These are phyloP conservation scores for Colletotrichum lini DNA, from an alignment of 2,329 filamentous ascomycete species.

Conservation along the genomic window DNA sequence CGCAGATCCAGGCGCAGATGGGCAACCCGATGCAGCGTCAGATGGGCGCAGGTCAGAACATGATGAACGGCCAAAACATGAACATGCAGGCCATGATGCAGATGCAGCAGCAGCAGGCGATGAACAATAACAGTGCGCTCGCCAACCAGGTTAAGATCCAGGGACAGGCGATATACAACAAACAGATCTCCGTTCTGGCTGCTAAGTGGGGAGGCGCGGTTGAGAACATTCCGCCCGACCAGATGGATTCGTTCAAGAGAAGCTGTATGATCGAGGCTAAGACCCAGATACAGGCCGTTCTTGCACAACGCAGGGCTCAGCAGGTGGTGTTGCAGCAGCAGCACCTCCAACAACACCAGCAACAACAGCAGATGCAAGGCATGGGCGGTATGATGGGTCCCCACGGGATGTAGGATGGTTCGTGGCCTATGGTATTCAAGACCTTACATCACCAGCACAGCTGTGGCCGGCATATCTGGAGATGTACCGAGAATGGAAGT, in stretches of 20 bases:
- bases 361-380: slow-evolving; percentile 61
- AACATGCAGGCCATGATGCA: slow-evolving; percentile 58
- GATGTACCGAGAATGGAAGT: not conserved
- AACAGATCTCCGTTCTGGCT: slow-evolving; percentile 53
- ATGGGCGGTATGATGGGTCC: slow-evolving; percentile 70
- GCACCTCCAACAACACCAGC: slow-evolving; percentile 53
- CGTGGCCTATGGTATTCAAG: not conserved
- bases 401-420: slow-evolving; percentile 60
- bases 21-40: slow-evolving; percentile 56
- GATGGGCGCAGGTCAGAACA: slow-evolving; percentile 53
- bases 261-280: slow-evolving; percentile 58
- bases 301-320: slow-evolving; percentile 52
- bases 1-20: slow-evolving; percentile 52
- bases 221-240: slow-evolving; percentile 63
- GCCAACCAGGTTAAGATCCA: slow-evolving; percentile 53
- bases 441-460: not conserved
- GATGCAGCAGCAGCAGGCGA: slow-evolving; percentile 55
- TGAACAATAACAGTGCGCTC: slow-evolving; percentile 46
- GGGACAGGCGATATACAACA: slow-evolving; percentile 56
- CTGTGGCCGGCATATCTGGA: not conserved
- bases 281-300: slow-evolving; percentile 50
- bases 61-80: slow-evolving; percentile 58
- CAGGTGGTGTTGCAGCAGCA: slow-evolving; percentile 57
- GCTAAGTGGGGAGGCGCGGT: slow-evolving; percentile 56
- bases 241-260: slow-evolving; percentile 61